These are phyloP conservation scores for Flaveria robusta DNA, from an alignment of 129 eudicot genomes.

Conservation along the genomic window DNA sequence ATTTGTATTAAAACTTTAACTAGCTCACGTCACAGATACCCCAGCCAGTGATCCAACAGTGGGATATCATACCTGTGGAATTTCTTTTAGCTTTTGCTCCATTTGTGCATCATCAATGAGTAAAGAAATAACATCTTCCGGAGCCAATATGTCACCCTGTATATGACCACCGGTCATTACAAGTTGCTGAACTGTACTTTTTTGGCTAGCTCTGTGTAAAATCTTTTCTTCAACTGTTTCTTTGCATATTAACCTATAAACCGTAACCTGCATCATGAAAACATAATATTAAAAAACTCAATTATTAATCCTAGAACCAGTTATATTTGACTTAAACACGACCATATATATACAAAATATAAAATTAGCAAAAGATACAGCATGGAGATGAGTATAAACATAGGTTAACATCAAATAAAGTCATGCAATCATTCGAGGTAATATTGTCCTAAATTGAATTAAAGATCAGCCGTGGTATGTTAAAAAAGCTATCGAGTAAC, in stretches of 20 bases:
- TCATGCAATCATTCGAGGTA: background rate
- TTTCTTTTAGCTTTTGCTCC: conserved; percentile 88
- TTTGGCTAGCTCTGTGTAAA: conserved; percentile 93
- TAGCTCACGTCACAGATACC: no score
- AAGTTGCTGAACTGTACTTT: conserved; percentile 93
- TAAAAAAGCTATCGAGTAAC: background rate
- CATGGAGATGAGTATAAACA: background rate
- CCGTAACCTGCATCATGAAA: conserved; percentile 68
- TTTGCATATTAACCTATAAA: conserved; percentile 88
- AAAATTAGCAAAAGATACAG: background rate
- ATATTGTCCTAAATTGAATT: conserved; percentile 5
- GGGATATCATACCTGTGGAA: conserved; percentile 55
- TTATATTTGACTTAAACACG: background rate
- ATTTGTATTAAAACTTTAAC: background rate
- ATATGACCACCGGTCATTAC: conserved; percentile 99
- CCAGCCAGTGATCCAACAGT: background rate
- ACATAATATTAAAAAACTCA: background rate
- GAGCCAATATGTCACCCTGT: conserved; percentile 95
- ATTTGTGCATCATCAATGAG: conserved; percentile 89
- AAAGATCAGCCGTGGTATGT: background rate
- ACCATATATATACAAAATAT: background rate
- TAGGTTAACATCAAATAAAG: background rate
- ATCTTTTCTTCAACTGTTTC: conserved; percentile 98
- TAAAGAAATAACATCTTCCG: conserved; percentile 93
- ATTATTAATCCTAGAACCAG: conserved; percentile 5